Evolutionary conservation across 192 early-diverging fungal genomes (phyloP).

Genomic region (Entomortierella parvispora): DNA sequence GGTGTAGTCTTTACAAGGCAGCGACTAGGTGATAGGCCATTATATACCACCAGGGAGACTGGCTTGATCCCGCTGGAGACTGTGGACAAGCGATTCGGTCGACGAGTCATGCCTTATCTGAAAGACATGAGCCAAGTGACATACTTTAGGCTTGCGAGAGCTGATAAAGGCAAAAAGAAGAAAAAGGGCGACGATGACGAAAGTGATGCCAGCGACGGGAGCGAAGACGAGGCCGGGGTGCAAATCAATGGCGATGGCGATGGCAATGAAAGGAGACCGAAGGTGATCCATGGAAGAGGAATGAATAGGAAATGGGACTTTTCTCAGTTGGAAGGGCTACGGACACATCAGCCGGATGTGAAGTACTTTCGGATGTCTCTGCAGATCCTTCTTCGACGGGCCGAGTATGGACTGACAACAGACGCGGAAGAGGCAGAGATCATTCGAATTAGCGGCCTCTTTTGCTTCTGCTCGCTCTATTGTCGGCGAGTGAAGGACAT

Average conservation of each 20-base stretch:
- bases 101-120: background rate
- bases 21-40: background rate
- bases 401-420: constrained; percentile 27
- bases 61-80: too few species aligned
- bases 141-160: too few species aligned
- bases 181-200: too few species aligned
- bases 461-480: constrained; percentile 28
- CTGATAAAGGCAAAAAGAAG: too few species aligned
- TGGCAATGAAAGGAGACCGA: too few species aligned
- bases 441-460: constrained; percentile 8
- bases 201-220: too few species aligned
- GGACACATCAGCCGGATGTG: constrained; percentile 4
- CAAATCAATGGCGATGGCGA: too few species aligned
- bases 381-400: constrained; percentile 17
- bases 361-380: constrained; percentile 18
- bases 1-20: background rate
- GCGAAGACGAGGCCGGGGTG: too few species aligned
- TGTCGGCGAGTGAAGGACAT: constrained; percentile 1
- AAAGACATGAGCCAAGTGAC: too few species aligned
- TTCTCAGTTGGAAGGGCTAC: too few species aligned
- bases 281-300: too few species aligned
- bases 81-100: background rate
- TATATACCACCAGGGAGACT: background rate
- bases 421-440: constrained; percentile 25
- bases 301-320: too few species aligned